Conservation (phyloP, 345 rosid genomes). For the Cardamine occulta region DNA sequence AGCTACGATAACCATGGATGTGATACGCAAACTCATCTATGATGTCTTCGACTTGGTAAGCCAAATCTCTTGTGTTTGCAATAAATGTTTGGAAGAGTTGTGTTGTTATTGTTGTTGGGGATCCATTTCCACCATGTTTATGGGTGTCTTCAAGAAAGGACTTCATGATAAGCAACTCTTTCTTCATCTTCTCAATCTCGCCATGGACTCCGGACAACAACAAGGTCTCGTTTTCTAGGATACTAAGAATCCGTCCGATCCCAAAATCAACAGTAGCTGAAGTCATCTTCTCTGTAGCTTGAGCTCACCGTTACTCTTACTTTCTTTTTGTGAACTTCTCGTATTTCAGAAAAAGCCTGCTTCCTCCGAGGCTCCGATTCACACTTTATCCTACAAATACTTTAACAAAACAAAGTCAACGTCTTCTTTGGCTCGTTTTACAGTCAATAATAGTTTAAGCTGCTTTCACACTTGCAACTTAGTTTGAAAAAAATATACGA, state of each 20-base stretch:
- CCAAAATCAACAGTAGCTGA: slow-evolving; percentile 34
- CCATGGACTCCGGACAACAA: slow-evolving; percentile 34
- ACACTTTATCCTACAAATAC: no score
- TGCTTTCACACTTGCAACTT: slow-evolving; percentile 33
- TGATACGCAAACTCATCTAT: slow-evolving; percentile 46
- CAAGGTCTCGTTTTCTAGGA: slow-evolving; percentile 44
- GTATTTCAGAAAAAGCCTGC: background rate
- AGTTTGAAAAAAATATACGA: background rate
- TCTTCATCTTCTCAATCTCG: slow-evolving; percentile 45
- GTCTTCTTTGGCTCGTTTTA: background rate
- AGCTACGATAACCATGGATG: slow-evolving; percentile 25
- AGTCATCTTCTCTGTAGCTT: slow-evolving; percentile 33
- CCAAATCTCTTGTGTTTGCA: slow-evolving; percentile 35
- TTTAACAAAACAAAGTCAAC: background rate
- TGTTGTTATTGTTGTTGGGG: background rate
- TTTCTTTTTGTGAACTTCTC: background rate
- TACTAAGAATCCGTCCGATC: slow-evolving; percentile 33
- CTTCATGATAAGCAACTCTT: slow-evolving; percentile 44
- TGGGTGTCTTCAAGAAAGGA: slow-evolving; percentile 46
- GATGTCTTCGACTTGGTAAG: slow-evolving; percentile 48
- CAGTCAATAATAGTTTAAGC: background rate
- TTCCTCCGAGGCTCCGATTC: background rate
- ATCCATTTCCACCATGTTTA: slow-evolving; percentile 13
- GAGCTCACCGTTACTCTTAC: background rate
- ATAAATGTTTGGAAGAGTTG: slow-evolving; percentile 44